Percentiles rank a stretch among this genome's conserved stretches.
Conservation (phyloP, 1,139 yeast species). For the Pneumocystis canis region DNA sequence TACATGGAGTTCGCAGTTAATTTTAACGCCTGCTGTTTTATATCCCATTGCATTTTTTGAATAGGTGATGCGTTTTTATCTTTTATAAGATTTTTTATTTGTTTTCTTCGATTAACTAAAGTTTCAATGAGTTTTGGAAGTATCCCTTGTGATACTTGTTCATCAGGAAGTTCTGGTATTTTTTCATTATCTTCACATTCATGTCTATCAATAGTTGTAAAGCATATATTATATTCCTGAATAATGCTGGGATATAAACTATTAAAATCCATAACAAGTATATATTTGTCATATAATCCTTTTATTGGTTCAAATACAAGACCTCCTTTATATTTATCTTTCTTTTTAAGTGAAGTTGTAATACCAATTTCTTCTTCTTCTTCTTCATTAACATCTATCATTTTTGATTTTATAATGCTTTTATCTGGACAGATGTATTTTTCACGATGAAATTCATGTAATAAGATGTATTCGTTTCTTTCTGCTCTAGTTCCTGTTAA, state of each 20-base stretch:
- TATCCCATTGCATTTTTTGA: conserved; percentile 56
- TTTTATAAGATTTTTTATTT: conserved; percentile 75
- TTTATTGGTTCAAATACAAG: conserved; percentile 93
- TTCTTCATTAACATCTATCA: conserved; percentile 15
- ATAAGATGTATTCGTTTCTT: conserved; percentile 79
- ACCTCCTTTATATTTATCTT: conserved; percentile 89
- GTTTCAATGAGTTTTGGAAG: conserved; percentile 72
- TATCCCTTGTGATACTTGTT: conserved; percentile 55
- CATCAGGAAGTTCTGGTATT: conserved; percentile 57
- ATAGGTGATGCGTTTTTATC: conserved; percentile 50
- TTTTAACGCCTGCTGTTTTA: conserved; percentile 89
- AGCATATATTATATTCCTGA: conserved; percentile 92
- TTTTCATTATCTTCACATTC: conserved; percentile 19
- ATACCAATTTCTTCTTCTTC: conserved; percentile 21
- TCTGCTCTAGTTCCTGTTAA: conserved; percentile 93
- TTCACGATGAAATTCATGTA: conserved; percentile 78
- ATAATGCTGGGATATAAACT: conserved; percentile 93
- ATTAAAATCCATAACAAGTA: conserved; percentile 95
- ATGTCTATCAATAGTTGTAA: conserved; percentile 79
- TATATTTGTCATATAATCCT: conserved; percentile 79
- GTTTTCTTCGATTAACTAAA: conserved; percentile 81
- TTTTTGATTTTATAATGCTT: conserved; percentile 10
- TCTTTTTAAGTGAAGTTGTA: conserved; percentile 37
- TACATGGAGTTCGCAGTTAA: conserved; percentile 98
- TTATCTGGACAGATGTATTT: conserved; percentile 84